These are phyloP conservation scores for Hyaloperonospora arabidopsidis DNA, from an alignment of 352 stramenopile species.

Conservation along the genomic window DNA sequence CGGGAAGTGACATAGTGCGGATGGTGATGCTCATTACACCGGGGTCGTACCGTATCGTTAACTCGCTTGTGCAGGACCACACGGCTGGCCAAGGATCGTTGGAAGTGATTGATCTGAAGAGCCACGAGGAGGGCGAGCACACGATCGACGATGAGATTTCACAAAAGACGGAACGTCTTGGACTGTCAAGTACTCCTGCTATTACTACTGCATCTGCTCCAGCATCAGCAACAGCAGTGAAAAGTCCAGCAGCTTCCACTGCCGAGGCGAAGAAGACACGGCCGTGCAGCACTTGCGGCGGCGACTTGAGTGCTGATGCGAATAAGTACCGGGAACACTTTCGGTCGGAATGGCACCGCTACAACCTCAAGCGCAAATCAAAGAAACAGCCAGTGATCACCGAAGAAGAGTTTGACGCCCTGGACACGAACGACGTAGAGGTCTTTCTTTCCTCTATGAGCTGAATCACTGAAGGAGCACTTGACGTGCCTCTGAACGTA, in stretches of 20 bases:
- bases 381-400: constrained; percentile 75
- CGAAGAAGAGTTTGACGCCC: constrained; percentile 48
- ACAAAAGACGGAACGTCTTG: constrained; percentile 74
- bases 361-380: constrained; percentile 96
- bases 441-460: constrained; percentile 59
- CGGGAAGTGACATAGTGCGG: constrained; percentile 43
- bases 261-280: constrained; percentile 38
- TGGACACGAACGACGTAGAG: constrained; percentile 53
- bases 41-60: constrained; percentile 64
- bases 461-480: constrained; percentile 24
- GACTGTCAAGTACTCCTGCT: constrained; percentile 26
- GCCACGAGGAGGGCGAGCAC: constrained; percentile 86
- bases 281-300: constrained; percentile 89
- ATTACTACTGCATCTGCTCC: constrained; percentile 8
- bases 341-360: constrained; percentile 93
- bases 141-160: constrained; percentile 89
- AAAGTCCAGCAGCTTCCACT: constrained; percentile 6
- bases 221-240: constrained; percentile 1
- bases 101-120: constrained; percentile 91
- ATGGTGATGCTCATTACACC: constrained; percentile 71
- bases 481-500: neutral
- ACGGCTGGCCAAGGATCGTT: constrained; percentile 48
- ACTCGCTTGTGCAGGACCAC: constrained; percentile 61
- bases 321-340: constrained; percentile 90
- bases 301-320: constrained; percentile 82